Percentiles rank a stretch among this genome's conserved stretches.
These are phyloP conservation scores for Aquilaria sinensis DNA, from an alignment of 345 rosid species.

Conservation along the genomic window DNA sequence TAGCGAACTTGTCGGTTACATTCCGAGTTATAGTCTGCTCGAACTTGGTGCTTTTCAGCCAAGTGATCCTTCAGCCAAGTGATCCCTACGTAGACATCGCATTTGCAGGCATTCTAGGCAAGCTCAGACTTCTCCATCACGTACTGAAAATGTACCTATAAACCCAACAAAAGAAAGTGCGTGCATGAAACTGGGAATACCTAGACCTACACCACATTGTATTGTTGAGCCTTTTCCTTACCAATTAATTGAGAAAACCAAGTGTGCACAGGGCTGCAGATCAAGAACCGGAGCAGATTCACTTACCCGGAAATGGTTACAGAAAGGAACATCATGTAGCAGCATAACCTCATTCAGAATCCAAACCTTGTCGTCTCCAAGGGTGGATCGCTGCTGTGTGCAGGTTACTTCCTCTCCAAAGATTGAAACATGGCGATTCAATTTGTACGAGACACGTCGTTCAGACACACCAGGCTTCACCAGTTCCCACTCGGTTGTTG, in stretches of 20 bases:
- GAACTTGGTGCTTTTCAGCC: conserved; percentile 69
- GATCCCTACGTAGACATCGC: conserved; percentile 46
- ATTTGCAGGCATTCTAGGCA: conserved; percentile 46
- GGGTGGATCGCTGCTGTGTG: conserved; percentile 50
- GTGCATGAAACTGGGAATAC: too few relatives aligned
- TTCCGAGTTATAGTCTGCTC: conserved; percentile 64
- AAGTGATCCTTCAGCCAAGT: conserved; percentile 63
- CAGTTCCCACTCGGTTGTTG: conserved; percentile 53
- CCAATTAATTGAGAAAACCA: too few relatives aligned
- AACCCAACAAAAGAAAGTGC: too few relatives aligned
- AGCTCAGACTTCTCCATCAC: conserved; percentile 40
- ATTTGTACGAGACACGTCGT: conserved; percentile 53
- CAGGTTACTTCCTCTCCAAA: conserved; percentile 79
- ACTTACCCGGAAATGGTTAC: conserved; percentile 54
- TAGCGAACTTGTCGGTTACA: conserved; percentile 49
- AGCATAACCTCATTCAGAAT: conserved; percentile 54
- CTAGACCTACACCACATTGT: too few relatives aligned
- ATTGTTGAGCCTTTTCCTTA: too few relatives aligned
- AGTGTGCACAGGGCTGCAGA: too few relatives aligned
- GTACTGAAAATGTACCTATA: conserved; percentile 51
- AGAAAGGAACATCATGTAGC: conserved; percentile 65
- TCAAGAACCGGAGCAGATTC: background rate
- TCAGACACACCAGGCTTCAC: conserved; percentile 37
- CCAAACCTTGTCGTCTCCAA: conserved; percentile 51
- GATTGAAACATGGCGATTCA: conserved; percentile 56